phyloP scores from a whole-genome alignment of 2,329 filamentous ascomycete genomes.

The Fusarium nygamai region DNA sequence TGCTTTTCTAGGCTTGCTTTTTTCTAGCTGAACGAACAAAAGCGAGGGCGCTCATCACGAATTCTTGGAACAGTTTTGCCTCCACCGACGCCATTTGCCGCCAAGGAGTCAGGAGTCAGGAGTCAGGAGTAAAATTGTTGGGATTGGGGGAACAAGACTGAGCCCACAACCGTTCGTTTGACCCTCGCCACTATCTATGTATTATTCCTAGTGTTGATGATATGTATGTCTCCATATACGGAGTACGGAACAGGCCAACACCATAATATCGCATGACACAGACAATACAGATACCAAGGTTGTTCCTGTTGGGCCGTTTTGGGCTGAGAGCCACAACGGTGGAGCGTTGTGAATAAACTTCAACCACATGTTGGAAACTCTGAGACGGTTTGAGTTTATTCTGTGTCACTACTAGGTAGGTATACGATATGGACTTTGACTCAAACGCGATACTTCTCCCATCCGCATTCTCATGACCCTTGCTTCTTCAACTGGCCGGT shows the following conservation, averaged over 20 bases:
- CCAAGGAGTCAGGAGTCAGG: neutral
- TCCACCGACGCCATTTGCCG: neutral
- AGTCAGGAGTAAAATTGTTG: neutral
- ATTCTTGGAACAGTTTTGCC: neutral
- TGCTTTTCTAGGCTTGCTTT: neutral
- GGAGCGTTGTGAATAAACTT: neutral
- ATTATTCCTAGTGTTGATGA: neutral
- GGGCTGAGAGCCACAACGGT: neutral
- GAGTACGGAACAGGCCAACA: neutral
- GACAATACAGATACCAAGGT: neutral
- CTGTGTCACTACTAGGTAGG: no score
- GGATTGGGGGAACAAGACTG: neutral
- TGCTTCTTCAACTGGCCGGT: neutral
- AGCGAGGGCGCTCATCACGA: slow-evolving; percentile 9
- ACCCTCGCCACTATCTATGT: neutral
- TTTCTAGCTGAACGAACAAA: neutral
- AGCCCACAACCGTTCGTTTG: neutral
- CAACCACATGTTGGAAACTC: neutral
- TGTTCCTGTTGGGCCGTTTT: neutral
- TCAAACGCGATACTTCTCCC: neutral
- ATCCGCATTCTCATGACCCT: neutral
- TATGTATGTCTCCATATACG: neutral
- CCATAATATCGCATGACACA: neutral
- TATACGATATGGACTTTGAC: neutral
- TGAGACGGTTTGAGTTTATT: neutral